Evolutionary conservation across 2,329 filamentous ascomycete species (phyloP).

Genomic region (Pyricularia grisea): DNA sequence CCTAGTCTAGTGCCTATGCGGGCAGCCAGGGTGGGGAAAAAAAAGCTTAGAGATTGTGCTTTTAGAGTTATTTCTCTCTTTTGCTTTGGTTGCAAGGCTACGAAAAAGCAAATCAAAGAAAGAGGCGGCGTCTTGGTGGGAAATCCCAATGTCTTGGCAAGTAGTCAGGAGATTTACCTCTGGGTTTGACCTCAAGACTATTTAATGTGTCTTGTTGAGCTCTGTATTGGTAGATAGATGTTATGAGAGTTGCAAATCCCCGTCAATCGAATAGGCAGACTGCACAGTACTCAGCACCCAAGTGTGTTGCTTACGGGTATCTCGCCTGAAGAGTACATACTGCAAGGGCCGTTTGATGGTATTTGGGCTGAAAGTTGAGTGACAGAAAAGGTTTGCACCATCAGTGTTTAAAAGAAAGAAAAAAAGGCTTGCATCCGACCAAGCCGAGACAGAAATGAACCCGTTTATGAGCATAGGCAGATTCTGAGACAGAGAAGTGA

Average conservation of each 20-base stretch:
- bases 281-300: background rate
- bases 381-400: too few relatives aligned
- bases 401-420: too few relatives aligned
- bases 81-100: background rate
- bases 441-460: too few relatives aligned
- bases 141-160: background rate
- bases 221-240: background rate
- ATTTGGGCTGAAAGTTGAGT: too few relatives aligned
- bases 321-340: background rate
- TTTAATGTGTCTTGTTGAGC: background rate
- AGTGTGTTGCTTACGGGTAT: background rate
- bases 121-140: background rate
- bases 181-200: background rate
- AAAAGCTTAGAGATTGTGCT: background rate
- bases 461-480: too few relatives aligned
- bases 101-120: background rate
- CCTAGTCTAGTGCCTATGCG: background rate
- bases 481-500: background rate
- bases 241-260: too few relatives aligned
- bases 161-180: background rate
- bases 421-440: too few relatives aligned
- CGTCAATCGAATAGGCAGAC: background rate
- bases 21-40: background rate
- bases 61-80: background rate
- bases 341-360: background rate